Evolutionary conservation across 78 protist species (phyloP).

Genomic region (Bodo saltans): DNA sequence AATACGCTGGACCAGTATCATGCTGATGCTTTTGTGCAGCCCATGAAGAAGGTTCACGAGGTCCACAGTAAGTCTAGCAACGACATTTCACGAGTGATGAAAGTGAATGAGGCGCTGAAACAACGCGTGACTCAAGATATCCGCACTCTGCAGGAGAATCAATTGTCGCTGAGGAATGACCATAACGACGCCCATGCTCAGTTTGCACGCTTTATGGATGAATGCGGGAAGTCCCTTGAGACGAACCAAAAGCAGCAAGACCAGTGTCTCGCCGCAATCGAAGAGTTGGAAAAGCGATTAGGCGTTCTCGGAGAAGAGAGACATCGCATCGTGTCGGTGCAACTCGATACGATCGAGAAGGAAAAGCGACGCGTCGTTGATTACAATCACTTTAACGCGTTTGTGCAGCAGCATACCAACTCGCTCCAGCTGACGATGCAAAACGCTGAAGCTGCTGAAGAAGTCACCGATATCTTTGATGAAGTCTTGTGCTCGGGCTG

Average conservation of each 20-base stretch:
- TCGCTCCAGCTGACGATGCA: conserved; percentile 1
- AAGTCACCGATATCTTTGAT: conserved; percentile 12
- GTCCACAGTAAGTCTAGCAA: neutral
- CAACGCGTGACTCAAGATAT: neutral
- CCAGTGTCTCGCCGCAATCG: neutral
- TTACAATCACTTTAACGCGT: neutral
- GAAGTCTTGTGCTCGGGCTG: neutral
- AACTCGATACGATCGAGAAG: neutral
- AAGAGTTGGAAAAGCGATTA: neutral
- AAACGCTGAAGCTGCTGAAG: conserved; percentile 8
- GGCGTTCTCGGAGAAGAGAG: neutral
- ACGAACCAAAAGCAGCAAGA: neutral
- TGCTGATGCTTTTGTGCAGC: neutral
- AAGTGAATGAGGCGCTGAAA: neutral
- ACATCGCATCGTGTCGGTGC: neutral
- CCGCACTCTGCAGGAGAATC: neutral
- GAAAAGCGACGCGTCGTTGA: conserved; percentile 10
- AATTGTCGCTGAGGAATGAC: neutral
- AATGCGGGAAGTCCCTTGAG: neutral
- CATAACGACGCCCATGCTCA: neutral
- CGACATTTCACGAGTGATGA: neutral
- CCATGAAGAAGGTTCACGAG: conserved; percentile 3
- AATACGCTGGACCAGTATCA: neutral
- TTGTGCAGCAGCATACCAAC: neutral
- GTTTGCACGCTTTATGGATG: neutral